phyloP scores from a whole-genome alignment of 2,329 filamentous ascomycete genomes.

The Exophiala sp. region DNA sequence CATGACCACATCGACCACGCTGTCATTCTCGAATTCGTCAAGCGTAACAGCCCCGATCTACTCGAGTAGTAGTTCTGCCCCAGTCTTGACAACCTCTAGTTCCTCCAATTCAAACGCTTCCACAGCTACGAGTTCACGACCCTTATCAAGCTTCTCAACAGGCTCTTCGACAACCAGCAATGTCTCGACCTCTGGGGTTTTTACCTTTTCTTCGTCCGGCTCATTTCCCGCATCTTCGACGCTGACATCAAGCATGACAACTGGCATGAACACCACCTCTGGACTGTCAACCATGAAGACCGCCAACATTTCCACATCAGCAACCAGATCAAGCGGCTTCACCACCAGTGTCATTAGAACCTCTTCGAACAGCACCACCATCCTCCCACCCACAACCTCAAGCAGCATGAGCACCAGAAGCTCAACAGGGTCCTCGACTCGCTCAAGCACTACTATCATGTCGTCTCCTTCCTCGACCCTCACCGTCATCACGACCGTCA shows the following conservation, averaged over 20 bases:
- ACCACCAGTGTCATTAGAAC: not conserved
- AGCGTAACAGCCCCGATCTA: no score
- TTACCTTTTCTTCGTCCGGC: not conserved
- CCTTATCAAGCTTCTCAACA: no score
- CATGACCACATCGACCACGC: no score
- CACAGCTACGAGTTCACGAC: no score
- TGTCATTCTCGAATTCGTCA: no score
- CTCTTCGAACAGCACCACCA: not conserved
- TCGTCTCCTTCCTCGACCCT: not conserved
- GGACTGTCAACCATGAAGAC: no score
- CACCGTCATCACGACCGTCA: not conserved
- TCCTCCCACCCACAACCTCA: not conserved
- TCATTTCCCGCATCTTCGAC: not conserved
- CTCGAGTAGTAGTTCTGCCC: no score
- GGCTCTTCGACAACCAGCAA: not conserved
- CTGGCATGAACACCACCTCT: no score
- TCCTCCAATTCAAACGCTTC: not conserved
- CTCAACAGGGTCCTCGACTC: not conserved
- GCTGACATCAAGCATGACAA: not conserved
- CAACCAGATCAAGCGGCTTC: not conserved
- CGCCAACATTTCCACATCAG: not conserved
- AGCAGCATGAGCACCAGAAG: not conserved
- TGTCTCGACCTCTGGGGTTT: not conserved
- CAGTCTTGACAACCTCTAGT: not conserved
- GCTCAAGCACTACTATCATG: not conserved